Evolutionary conservation across 208 protist genomes (phyloP).

Genomic region (Blastocrithidia nonstop): DNA sequence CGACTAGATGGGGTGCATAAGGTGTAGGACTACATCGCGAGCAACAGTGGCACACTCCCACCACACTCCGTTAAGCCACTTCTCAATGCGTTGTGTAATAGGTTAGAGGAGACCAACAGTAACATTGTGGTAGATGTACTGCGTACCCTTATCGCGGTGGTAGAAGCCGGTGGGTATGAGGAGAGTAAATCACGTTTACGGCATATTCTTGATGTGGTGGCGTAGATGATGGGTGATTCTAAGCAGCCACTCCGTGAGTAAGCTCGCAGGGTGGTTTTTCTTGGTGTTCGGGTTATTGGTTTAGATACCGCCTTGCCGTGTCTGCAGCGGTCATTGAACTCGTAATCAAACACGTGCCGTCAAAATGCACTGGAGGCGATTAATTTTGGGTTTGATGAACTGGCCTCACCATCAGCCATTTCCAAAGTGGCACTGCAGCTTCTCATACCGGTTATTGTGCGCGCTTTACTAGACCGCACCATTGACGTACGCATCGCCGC

Average conservation of each 20-base stretch:
- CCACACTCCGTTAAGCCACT: conserved; percentile 15
- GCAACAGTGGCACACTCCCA: conserved; percentile 18
- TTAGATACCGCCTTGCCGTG: conserved; percentile 42
- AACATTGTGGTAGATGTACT: conserved; percentile 81
- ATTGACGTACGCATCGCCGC: conserved; percentile 60
- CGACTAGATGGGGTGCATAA: conserved; percentile 47
- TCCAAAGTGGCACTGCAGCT: conserved; percentile 20
- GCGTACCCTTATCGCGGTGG: conserved; percentile 36
- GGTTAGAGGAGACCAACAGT: conserved; percentile 74
- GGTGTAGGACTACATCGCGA: conserved; percentile 37
- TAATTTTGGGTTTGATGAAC: conserved; percentile 37
- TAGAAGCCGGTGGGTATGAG: conserved; percentile 11
- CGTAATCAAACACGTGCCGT: conserved; percentile 58
- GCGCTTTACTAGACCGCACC: conserved; percentile 66
- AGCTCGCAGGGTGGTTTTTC: conserved; percentile 32
- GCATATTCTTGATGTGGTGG: conserved; percentile 33
- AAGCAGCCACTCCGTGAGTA: conserved; percentile 67
- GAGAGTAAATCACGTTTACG: conserved; percentile 29
- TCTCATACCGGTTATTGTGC: conserved; percentile 42
- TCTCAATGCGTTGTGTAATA: conserved; percentile 38
- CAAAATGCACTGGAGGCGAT: conserved; percentile 65
- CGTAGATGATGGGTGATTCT: conserved; percentile 67
- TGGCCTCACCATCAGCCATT: conserved; percentile 18
- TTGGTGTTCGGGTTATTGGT: conserved; percentile 39
- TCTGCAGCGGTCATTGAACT: conserved; percentile 51